A percentile compares a stretch with the other conserved stretches of the same genome.
phyloP scores from a whole-genome alignment of 1,284 basidiomycete genomes.

The Rhodotorula mucilaginosa region DNA sequence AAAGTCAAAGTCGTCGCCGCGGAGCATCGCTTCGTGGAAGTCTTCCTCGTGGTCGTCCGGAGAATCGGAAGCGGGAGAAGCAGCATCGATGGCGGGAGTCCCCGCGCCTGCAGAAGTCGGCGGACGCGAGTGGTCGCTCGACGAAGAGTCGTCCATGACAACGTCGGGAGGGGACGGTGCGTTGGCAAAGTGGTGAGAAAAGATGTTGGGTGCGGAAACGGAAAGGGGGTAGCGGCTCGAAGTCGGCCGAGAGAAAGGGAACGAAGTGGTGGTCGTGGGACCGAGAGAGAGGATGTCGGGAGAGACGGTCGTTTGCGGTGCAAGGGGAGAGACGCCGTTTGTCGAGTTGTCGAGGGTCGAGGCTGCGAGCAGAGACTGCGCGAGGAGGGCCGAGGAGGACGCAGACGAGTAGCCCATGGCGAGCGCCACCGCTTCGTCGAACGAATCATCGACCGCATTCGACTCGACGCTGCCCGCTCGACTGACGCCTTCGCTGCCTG shows the following conservation, averaged over 20 bases:
- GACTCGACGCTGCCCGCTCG: conserved; percentile 24
- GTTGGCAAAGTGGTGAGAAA: conserved; percentile 31
- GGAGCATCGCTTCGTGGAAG: conserved; percentile 40
- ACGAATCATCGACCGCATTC: conserved; percentile 5
- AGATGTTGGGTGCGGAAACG: conserved; percentile 37
- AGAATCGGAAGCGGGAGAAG: conserved; percentile 16
- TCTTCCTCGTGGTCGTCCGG: conserved; percentile 32
- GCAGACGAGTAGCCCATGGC: conserved; percentile 27
- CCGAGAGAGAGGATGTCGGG: conserved; percentile 35
- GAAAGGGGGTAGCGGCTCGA: conserved; percentile 16
- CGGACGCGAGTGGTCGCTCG: not conserved
- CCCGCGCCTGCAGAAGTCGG: not conserved
- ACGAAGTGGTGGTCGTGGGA: conserved; percentile 1
- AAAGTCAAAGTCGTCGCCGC: conserved; percentile 39
- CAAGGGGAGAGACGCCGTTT: not conserved
- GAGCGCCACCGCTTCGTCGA: conserved; percentile 1
- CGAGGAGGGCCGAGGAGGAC: conserved; percentile 36
- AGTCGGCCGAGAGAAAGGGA: conserved; percentile 12
- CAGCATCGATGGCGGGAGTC: not conserved
- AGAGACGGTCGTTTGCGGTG: conserved; percentile 17
- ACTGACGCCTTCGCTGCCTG: conserved; percentile 33
- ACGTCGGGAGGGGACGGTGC: conserved; percentile 26
- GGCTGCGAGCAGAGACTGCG: conserved; percentile 36
- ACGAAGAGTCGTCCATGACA: conserved; percentile 29
- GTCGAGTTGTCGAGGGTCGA: conserved; percentile 9